Conservation (phyloP, 1,139 yeast genomes). For the Magnusiomyces tetraspermus region DNA sequence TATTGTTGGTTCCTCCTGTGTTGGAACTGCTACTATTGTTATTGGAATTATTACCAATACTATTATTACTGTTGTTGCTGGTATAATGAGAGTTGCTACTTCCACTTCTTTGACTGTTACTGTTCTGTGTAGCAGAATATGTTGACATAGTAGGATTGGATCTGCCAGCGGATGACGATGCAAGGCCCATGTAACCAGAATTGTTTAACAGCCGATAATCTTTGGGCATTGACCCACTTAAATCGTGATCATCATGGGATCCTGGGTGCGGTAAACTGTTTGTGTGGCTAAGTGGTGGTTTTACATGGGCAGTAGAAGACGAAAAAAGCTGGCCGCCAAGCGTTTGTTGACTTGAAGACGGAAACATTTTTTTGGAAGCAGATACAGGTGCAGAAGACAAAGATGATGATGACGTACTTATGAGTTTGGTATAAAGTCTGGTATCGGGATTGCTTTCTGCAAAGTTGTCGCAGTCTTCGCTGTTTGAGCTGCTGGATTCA, state of each 20-base stretch:
- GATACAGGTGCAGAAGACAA: neutral
- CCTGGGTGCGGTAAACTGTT: conserved; percentile 4
- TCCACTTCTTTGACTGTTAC: no score
- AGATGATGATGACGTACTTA: neutral
- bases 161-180: neutral
- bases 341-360: neutral
- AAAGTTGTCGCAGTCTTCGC: neutral
- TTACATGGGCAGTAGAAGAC: no score
- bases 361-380: neutral
- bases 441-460: no score
- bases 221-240: neutral
- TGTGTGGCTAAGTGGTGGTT: conserved; percentile 1
- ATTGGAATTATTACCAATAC: no score
- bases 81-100: no score
- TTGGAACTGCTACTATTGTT: no score
- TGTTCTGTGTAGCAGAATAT: neutral
- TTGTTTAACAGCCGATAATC: no score
- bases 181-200: conserved; percentile 6
- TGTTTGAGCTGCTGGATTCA: neutral
- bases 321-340: no score
- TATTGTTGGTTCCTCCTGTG: no score
- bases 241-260: neutral
- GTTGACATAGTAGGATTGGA: neutral
- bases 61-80: no score
- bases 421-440: neutral